A percentile compares a stretch with the other conserved stretches of the same genome.
Evolutionary conservation across 2,329 filamentous ascomycete species (phyloP).

Genomic region (Penicillium sp.): DNA sequence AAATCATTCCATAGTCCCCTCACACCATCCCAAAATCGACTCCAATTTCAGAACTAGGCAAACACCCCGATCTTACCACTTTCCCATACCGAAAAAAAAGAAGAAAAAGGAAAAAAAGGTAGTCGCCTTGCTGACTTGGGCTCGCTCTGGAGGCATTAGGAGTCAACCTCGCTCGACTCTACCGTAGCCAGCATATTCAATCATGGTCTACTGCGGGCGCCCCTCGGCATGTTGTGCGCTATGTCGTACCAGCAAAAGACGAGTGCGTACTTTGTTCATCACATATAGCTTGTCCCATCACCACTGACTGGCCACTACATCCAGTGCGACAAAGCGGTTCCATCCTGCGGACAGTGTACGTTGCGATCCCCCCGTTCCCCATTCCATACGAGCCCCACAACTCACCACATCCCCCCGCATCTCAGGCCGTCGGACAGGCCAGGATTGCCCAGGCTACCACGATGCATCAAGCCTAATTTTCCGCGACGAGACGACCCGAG

Average conservation of each 20-base stretch:
- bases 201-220: neutral
- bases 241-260: neutral
- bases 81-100: too few relatives aligned
- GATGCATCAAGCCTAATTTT: neutral
- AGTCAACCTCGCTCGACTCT: neutral
- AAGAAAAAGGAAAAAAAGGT: too few relatives aligned
- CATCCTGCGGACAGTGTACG: neutral
- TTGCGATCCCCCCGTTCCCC: neutral
- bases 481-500: neutral
- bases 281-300: neutral
- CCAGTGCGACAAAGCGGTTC: neutral
- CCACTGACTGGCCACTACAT: neutral
- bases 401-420: neutral
- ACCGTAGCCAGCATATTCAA: neutral
- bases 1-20: too few relatives aligned
- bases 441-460: neutral
- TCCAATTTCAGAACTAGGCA: too few relatives aligned
- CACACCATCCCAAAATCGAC: too few relatives aligned
- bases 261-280: neutral
- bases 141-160: too few relatives aligned
- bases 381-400: neutral
- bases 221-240: neutral
- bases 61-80: neutral
- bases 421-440: neutral
- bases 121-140: neutral